phyloP scores from a whole-genome alignment of 2,329 filamentous ascomycete genomes.

The Rhinocladiella mackenziei region DNA sequence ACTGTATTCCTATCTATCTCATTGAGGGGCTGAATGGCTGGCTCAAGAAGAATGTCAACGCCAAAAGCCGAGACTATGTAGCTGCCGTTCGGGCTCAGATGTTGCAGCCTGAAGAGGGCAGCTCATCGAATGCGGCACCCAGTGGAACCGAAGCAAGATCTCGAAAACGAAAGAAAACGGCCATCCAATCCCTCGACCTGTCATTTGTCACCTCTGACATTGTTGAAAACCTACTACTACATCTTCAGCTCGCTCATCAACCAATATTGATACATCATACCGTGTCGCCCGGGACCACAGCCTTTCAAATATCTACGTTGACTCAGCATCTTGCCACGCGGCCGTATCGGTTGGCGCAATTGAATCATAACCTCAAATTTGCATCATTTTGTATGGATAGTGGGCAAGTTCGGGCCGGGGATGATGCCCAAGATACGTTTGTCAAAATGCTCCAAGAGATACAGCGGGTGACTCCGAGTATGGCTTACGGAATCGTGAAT shows the following conservation, averaged over 20 bases:
- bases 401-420: constrained; percentile 69
- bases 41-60: constrained; percentile 65
- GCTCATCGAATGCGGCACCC: constrained; percentile 23
- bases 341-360: constrained; percentile 58
- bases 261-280: constrained; percentile 67
- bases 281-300: constrained; percentile 56
- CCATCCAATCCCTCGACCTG: constrained; percentile 34
- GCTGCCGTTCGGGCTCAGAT: constrained; percentile 57
- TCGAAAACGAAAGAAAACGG: constrained; percentile 41
- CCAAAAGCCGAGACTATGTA: constrained; percentile 64
- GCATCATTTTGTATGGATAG: constrained; percentile 72
- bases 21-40: constrained; percentile 65
- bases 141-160: constrained; percentile 5
- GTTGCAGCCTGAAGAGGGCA: constrained; percentile 33
- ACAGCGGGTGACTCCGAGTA: constrained; percentile 64
- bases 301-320: constrained; percentile 68
- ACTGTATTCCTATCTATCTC: constrained; percentile 61
- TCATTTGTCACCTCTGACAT: constrained; percentile 61
- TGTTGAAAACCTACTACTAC: constrained; percentile 67
- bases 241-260: constrained; percentile 64
- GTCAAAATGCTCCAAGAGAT: constrained; percentile 73
- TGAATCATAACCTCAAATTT: constrained; percentile 48
- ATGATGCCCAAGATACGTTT: constrained; percentile 60
- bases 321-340: constrained; percentile 75
- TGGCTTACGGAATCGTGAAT: constrained; percentile 65